Base-by-base conservation (phyloP, 106 monocot genomes). In the Platanthera zijinensis region DNA sequence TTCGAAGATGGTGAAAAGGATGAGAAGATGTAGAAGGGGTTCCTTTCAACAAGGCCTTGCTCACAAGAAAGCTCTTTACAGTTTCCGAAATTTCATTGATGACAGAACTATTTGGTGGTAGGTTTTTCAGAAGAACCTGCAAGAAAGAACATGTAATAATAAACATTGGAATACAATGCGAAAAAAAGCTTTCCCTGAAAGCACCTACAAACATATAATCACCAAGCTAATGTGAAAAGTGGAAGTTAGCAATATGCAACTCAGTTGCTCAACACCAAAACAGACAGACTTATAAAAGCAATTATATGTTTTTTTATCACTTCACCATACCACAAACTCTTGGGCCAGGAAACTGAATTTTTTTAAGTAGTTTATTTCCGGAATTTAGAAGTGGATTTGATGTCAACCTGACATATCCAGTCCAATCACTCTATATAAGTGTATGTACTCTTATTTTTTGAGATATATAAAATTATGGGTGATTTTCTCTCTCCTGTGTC, bases 81-180 rank as follows among this genome's bases (percentile, higher is more conserved):
- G 90, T 85, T 76, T 90, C 92, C 74, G 86, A 68, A 71, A 95
- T 95, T 78, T 95, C 95, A 84, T 85, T 87, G 69, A 95, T 95
- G 52, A 95, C 80, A 46, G 87, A 78, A 75, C 82, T 95, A 75
- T 86, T 95, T 79, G 95, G 95, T 4, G 95, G 95, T n/a, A 95
- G 79, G 73, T 92, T 95, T 83, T 92, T 95, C 8, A 95, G 84
- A 48, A 88, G 17, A 76, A 95, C 92, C 95, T 95, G 88, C 18
- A 50, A 75, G 11, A 39, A 39, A n/a, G 19, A 59, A 59, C 21
- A 59, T 18, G 59, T 19, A 18, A 61, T 19, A 61, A 21, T 61
- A 61, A 61, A 61, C 10, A 61, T 19, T 5, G 21, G 21, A 61
- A 61, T 56, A 56, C n/a, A 56, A 56, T 11, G 56, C 5, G n/a